Conservation (phyloP, 805 yeast genomes). For the Trichomonascus vanleenenianus region DNA sequence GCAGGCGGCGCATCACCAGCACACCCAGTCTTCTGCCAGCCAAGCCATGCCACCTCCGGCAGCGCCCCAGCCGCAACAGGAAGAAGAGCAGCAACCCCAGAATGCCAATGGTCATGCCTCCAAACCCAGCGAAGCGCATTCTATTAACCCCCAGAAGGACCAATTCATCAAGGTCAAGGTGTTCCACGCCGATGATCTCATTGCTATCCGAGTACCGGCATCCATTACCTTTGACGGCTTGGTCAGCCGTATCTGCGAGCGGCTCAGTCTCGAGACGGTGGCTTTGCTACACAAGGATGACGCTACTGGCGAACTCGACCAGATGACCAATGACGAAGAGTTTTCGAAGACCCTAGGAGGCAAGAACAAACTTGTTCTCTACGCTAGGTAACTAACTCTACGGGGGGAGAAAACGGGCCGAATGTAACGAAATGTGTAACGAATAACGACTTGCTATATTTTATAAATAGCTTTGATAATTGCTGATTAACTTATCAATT, state of each 20-base stretch:
- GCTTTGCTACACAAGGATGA: conserved; percentile 24
- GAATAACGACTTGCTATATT: too few species aligned
- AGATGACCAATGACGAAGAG: conserved; percentile 22
- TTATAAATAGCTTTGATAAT: too few species aligned
- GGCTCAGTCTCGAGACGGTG: conserved; percentile 24
- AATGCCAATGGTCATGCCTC: not conserved
- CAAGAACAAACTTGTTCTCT: conserved; percentile 27
- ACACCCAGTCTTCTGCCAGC: not conserved
- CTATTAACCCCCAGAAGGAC: not conserved
- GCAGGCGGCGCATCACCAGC: not conserved
- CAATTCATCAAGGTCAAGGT: conserved; percentile 31
- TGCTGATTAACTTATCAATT: too few species aligned
- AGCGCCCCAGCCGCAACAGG: not conserved
- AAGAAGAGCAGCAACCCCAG: not conserved
- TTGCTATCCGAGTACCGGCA: conserved; percentile 33
- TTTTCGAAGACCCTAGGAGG: conserved; percentile 23
- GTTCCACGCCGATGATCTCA: conserved; percentile 29
- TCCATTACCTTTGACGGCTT: conserved; percentile 25
- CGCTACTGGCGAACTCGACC: conserved; percentile 20
- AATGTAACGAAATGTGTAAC: too few species aligned
- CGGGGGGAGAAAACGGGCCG: too few species aligned
- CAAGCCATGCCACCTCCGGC: not conserved
- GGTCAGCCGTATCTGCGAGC: conserved; percentile 25
- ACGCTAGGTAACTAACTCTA: conserved; percentile 20
- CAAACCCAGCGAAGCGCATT: conserved; percentile 3